Percentiles rank a stretch among this genome's conserved stretches.
phyloP scores from a whole-genome alignment of 257 asterid genomes.

The Eucommia ulmoides region DNA sequence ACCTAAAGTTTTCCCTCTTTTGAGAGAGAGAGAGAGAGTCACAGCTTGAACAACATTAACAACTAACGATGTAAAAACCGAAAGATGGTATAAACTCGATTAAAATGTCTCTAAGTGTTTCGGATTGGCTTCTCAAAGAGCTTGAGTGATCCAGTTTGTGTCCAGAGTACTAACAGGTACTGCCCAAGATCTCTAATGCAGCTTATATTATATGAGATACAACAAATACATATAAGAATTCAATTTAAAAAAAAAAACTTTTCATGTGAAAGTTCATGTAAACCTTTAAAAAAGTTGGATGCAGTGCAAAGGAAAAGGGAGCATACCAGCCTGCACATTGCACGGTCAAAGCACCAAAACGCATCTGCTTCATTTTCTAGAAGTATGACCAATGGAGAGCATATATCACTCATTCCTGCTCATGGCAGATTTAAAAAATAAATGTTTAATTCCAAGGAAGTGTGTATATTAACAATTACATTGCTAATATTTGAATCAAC shows the following conservation, averaged over 20 bases:
- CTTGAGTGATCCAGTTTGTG: too few species aligned
- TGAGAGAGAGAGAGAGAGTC: constrained; percentile 17
- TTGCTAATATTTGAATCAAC: constrained; percentile 2
- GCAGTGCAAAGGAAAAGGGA: neutral
- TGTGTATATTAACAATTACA: too few species aligned
- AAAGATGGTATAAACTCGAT: neutral
- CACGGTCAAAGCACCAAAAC: constrained; percentile 96
- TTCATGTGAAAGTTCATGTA: neutral
- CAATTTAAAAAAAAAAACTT: neutral
- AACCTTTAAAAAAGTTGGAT: neutral
- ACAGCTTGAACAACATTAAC: neutral
- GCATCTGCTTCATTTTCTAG: constrained; percentile 93
- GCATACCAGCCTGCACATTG: constrained; percentile 84
- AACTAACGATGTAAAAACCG: neutral
- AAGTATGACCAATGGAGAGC: constrained; percentile 91
- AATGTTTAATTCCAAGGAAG: too few species aligned
- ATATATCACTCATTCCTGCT: constrained; percentile 94
- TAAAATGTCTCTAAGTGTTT: constrained; percentile 2
- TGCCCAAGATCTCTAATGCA: too few species aligned
- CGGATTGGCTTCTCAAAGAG: too few species aligned
- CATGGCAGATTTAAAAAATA: too few species aligned
- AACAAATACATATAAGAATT: neutral
- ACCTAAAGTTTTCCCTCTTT: constrained; percentile 83
- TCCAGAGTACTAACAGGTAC: too few species aligned
- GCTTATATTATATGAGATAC: too few species aligned